Evolutionary conservation across 768 basidiomycete genomes (phyloP).

Genomic region (Austroboletus eburneus): DNA sequence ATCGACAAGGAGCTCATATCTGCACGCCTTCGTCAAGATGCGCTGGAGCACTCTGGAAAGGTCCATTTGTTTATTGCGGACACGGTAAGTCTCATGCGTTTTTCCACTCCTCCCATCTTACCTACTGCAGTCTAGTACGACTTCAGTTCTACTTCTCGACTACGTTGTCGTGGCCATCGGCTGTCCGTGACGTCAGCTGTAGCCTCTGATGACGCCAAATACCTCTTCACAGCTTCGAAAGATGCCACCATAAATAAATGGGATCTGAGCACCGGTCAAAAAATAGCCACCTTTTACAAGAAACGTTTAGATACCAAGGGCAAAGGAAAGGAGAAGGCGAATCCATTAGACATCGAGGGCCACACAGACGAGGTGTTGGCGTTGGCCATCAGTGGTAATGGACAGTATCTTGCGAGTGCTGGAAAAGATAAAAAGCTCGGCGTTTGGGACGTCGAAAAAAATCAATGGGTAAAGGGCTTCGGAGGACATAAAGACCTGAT

Average conservation of each 20-base stretch:
- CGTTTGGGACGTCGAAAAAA: slow-evolving; percentile 79
- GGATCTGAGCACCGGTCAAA: slow-evolving; percentile 66
- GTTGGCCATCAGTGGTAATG: slow-evolving; percentile 82
- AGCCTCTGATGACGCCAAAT: slow-evolving; percentile 64
- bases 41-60: slow-evolving; percentile 84
- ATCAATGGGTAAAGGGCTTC: slow-evolving; percentile 76
- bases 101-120: neutral
- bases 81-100: slow-evolving; percentile 41
- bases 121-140: slow-evolving; percentile 44
- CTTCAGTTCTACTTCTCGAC: slow-evolving; percentile 37
- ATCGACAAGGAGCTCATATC: slow-evolving; percentile 92
- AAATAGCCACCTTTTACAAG: slow-evolving; percentile 58
- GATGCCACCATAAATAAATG: slow-evolving; percentile 88
- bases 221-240: slow-evolving; percentile 87
- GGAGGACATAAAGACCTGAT: slow-evolving; percentile 71
- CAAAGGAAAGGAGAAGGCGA: slow-evolving; percentile 58
- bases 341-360: slow-evolving; percentile 50
- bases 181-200: slow-evolving; percentile 80
- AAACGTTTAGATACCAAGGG: slow-evolving; percentile 42
- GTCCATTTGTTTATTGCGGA: slow-evolving; percentile 79
- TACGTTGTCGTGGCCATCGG: slow-evolving; percentile 71
- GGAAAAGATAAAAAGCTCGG: slow-evolving; percentile 81
- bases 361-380: slow-evolving; percentile 85
- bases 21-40: slow-evolving; percentile 86
- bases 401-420: slow-evolving; percentile 79